Base-by-base conservation (phyloP, 2,329 filamentous ascomycete genomes). In the Hirsutella rhossiliensis region DNA sequence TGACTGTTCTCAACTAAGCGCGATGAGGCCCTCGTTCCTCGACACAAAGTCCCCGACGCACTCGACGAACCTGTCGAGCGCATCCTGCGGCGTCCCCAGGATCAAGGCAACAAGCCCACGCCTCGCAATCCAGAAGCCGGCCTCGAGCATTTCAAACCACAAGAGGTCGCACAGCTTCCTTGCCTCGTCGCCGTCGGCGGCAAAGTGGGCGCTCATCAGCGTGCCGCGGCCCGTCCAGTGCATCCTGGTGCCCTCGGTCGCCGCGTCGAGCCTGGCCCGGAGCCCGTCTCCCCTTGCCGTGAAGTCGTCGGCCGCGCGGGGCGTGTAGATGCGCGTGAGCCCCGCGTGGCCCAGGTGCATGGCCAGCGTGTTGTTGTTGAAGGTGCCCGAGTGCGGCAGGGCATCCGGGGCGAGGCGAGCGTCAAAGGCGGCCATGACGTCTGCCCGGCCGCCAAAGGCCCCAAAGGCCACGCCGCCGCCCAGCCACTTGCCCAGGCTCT, bases 401-500 rank as follows among this genome's bases (percentile, higher is more conserved):
- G 59, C 56, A 2, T 56, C 61, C 2, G 56, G 46, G 1, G 12
- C 30, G 13, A 57, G 54, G 11, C 68, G 56, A 11, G 75, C 74
- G 50, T 78, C 72, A 51, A 75, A 82, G 7, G 73, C 54, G 0
- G 59, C 57, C 76, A 84, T 82, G 47, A 84, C 68, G 5, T 76
- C 69, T 34, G 55, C 55, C 20, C 67, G 64, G 0, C 81, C 81
- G 1, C 81, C 80, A 53, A 86, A 83, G 0, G 75, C 78, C 2
- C 80, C 81, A 53, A 84, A 82, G 0, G 75, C 68, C 52, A 83
- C 68, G 0, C 80, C 81, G 3, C 80, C 81, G 6, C 80, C 81
- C 2, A 84, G 61, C 52, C 74, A 84, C 54, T 84, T 85, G 0
- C 81, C 81, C 36, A 84, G 58, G 0, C 78, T 80, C 38, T 72